These are phyloP conservation scores for Cladosporium sp. DNA, from an alignment of 2,329 filamentous ascomycete genomes.

Conservation along the genomic window DNA sequence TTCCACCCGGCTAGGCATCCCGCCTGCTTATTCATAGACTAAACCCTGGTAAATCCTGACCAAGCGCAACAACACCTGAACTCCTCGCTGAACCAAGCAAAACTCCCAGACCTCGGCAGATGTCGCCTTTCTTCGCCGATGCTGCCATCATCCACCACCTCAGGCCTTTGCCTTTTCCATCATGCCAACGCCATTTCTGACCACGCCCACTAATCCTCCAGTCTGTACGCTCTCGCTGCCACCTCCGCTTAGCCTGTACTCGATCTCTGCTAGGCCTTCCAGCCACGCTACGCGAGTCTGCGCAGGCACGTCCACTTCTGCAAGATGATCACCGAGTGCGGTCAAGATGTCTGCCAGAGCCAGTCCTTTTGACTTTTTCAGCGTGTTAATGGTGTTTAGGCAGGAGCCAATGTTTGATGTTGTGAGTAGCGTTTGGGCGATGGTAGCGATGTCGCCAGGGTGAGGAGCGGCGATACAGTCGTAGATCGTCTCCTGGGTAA, in stretches of 20 bases:
- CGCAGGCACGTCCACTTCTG: slow-evolving; percentile 75
- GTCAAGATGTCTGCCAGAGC: slow-evolving; percentile 93
- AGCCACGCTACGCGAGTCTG: slow-evolving; percentile 90
- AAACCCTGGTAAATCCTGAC: background rate
- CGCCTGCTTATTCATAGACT: background rate
- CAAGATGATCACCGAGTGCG: slow-evolving; percentile 75
- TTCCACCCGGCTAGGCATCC: background rate
- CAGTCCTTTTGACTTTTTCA: slow-evolving; percentile 81
- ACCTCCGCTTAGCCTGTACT: slow-evolving; percentile 84
- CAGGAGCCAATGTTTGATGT: slow-evolving; percentile 88
- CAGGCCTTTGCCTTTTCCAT: slow-evolving; percentile 38
- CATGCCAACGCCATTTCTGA: slow-evolving; percentile 81
- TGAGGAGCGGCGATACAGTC: slow-evolving; percentile 95
- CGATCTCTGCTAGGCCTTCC: slow-evolving; percentile 84
- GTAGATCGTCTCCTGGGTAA: slow-evolving; percentile 90
- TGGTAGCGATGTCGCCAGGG: slow-evolving; percentile 79
- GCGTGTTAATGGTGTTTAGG: slow-evolving; percentile 77
- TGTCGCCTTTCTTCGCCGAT: background rate
- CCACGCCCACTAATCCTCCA: slow-evolving; percentile 83
- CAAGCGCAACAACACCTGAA: background rate
- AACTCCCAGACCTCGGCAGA: background rate
- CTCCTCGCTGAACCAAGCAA: slow-evolving; percentile 8
- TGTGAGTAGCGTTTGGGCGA: slow-evolving; percentile 75
- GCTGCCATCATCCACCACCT: background rate
- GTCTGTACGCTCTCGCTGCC: slow-evolving; percentile 87